phyloP scores from a whole-genome alignment of 176 grass and related monocot species.

The Carex littledalei region DNA sequence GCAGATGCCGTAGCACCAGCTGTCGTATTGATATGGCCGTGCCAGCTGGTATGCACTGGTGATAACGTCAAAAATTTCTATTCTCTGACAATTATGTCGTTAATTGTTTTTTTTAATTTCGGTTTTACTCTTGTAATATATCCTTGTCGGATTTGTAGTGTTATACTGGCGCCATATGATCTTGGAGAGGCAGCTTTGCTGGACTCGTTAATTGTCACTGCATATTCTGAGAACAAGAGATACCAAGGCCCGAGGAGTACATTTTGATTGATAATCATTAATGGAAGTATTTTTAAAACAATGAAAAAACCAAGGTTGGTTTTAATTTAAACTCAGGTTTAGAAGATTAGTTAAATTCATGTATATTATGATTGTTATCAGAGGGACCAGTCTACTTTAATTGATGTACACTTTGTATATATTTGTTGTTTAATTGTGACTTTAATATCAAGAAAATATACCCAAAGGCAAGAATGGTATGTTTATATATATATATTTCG shows the following conservation, averaged over 20 bases:
- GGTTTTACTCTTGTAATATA: neutral
- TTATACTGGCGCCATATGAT: constrained; percentile 31
- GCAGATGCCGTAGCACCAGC: neutral
- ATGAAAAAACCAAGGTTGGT: neutral
- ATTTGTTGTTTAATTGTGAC: too few relatives aligned
- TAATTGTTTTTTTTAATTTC: neutral
- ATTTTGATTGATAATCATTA: neutral
- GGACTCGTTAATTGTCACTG: constrained; percentile 27
- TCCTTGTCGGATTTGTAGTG: constrained; percentile 11
- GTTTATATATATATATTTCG: too few relatives aligned
- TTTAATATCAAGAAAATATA: too few relatives aligned
- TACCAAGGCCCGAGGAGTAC: constrained; percentile 28
- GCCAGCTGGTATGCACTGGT: neutral
- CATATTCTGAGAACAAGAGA: constrained; percentile 42
- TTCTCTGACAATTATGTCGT: neutral
- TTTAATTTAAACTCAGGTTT: neutral
- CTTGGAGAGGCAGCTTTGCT: constrained; percentile 31
- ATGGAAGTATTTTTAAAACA: neutral
- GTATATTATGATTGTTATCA: neutral
- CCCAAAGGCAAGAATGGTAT: too few relatives aligned
- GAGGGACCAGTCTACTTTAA: neutral
- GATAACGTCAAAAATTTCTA: neutral
- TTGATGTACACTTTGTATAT: neutral
- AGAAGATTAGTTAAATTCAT: neutral
- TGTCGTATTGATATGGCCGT: neutral